Evolutionary conservation across 1,139 yeast species (phyloP).

Genomic region (Yamadazyma atmosphaerica): DNA sequence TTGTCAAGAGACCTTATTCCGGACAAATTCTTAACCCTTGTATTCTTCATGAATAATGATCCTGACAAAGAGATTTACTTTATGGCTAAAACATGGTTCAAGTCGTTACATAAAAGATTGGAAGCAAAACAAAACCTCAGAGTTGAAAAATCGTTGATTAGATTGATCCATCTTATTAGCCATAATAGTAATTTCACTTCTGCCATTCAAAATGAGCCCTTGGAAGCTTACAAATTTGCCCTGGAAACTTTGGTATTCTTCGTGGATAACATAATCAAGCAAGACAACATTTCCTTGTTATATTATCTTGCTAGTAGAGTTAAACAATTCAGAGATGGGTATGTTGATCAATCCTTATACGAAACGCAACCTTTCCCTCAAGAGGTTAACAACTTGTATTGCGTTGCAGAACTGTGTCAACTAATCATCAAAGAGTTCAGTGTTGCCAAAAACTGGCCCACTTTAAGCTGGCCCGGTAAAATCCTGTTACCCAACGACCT

Average conservation of each 20-base stretch:
- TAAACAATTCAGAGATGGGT: slow-evolving; percentile 72
- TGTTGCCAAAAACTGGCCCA: slow-evolving; percentile 62
- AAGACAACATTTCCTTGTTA: slow-evolving; percentile 69
- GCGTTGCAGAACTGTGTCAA: slow-evolving; percentile 74
- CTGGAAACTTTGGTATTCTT: slow-evolving; percentile 60
- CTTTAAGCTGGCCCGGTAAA: slow-evolving; percentile 82
- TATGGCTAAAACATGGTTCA: slow-evolving; percentile 70
- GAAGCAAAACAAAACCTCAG: slow-evolving; percentile 42
- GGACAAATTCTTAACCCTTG: slow-evolving; percentile 62
- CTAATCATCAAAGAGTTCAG: slow-evolving; percentile 59
- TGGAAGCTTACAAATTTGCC: slow-evolving; percentile 49
- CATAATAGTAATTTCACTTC: slow-evolving; percentile 71
- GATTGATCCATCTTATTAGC: slow-evolving; percentile 69
- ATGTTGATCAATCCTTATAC: slow-evolving; percentile 37
- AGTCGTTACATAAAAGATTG: slow-evolving; percentile 53
- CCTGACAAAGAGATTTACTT: slow-evolving; percentile 52
- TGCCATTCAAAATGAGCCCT: slow-evolving; percentile 26
- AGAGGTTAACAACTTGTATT: slow-evolving; percentile 49
- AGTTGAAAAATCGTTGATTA: slow-evolving; percentile 64
- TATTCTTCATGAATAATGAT: slow-evolving; percentile 78
- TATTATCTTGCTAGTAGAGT: slow-evolving; percentile 78
- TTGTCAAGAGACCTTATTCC: slow-evolving; percentile 57
- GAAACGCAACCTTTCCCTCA: slow-evolving; percentile 24
- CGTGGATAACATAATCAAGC: slow-evolving; percentile 59
- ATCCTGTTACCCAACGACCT: slow-evolving; percentile 65